Evolutionary conservation across 2,329 filamentous ascomycete genomes (phyloP).

Genomic region (Fusarium staphyleae): DNA sequence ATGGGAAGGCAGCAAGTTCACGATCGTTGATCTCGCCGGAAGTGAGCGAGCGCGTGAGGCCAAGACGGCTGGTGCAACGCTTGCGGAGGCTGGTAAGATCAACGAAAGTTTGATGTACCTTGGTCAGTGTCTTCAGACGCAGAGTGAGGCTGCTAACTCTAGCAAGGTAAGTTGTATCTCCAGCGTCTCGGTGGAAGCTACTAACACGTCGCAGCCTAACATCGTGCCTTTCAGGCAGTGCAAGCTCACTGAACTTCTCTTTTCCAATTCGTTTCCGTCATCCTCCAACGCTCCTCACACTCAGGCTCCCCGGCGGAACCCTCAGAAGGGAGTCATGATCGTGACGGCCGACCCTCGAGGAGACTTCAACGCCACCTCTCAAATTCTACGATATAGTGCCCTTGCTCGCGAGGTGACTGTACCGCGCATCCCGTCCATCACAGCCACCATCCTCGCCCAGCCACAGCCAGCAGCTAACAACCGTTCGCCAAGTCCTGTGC

Average conservation of each 20-base stretch:
- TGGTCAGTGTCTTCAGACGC: slow-evolving; percentile 95
- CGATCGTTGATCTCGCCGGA: slow-evolving; percentile 89
- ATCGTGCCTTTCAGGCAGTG: slow-evolving; percentile 83
- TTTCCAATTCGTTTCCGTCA: slow-evolving; percentile 86
- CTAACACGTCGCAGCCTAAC: slow-evolving; percentile 61
- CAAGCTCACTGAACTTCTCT: slow-evolving; percentile 83
- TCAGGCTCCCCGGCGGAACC: slow-evolving; percentile 61
- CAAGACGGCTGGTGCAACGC: slow-evolving; percentile 89
- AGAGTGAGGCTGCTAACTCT: slow-evolving; percentile 77
- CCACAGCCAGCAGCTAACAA: slow-evolving; percentile 37
- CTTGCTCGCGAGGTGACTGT: slow-evolving; percentile 92
- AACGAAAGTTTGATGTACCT: slow-evolving; percentile 99
- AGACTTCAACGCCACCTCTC: slow-evolving; percentile 95
- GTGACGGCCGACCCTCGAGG: slow-evolving; percentile 92
- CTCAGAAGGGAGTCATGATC: slow-evolving; percentile 93
- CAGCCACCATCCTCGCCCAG: slow-evolving; percentile 68
- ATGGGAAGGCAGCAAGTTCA: slow-evolving; percentile 82
- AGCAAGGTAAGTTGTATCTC: slow-evolving; percentile 65
- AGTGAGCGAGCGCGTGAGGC: slow-evolving; percentile 93
- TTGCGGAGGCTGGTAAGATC: slow-evolving; percentile 97
- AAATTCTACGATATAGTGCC: slow-evolving; percentile 93
- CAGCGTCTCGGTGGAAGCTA: not conserved
- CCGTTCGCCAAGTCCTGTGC: slow-evolving; percentile 43
- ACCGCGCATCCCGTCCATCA: slow-evolving; percentile 84
- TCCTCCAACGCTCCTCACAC: slow-evolving; percentile 51